Evolutionary conservation across 192 early-diverging fungal genomes (phyloP).

Genomic region (Spinellus fusiger): DNA sequence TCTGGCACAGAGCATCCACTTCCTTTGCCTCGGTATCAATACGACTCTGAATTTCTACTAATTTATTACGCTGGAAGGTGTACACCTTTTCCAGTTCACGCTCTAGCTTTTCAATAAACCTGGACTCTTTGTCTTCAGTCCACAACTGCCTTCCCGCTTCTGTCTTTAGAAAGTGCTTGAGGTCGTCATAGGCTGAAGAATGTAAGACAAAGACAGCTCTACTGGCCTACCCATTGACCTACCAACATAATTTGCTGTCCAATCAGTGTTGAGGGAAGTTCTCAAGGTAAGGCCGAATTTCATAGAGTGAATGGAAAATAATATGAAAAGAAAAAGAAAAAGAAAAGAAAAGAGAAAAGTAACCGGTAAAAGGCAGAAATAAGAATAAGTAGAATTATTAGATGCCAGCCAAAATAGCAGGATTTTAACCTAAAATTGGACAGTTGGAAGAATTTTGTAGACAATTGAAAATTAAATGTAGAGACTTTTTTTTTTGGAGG

Average conservation of each 20-base stretch:
- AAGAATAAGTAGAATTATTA: neutral
- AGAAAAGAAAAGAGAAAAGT: neutral
- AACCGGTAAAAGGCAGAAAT: neutral
- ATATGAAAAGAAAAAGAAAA: slow-evolving; percentile 8
- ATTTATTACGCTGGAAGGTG: slow-evolving; percentile 70
- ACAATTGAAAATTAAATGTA: too few relatives aligned
- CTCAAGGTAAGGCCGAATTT: slow-evolving; percentile 88
- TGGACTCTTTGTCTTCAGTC: slow-evolving; percentile 78
- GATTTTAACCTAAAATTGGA: too few relatives aligned
- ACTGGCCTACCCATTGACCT: neutral
- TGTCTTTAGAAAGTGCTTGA: slow-evolving; percentile 79
- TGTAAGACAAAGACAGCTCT: neutral
- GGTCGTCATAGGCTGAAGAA: slow-evolving; percentile 62
- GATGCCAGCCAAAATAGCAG: neutral
- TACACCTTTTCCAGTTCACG: slow-evolving; percentile 90
- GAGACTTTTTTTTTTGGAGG: too few relatives aligned
- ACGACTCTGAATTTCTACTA: slow-evolving; percentile 66
- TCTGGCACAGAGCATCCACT: slow-evolving; percentile 48
- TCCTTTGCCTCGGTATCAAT: slow-evolving; percentile 62
- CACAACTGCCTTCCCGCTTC: slow-evolving; percentile 51
- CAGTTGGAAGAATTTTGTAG: too few relatives aligned
- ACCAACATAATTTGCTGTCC: slow-evolving; percentile 80
- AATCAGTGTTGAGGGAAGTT: slow-evolving; percentile 75
- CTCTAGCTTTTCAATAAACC: slow-evolving; percentile 81
- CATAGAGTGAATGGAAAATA: slow-evolving; percentile 43